Base-by-base conservation (phyloP, 371 early-diverging fungal species). In the Rhizomucor pusillus region DNA sequence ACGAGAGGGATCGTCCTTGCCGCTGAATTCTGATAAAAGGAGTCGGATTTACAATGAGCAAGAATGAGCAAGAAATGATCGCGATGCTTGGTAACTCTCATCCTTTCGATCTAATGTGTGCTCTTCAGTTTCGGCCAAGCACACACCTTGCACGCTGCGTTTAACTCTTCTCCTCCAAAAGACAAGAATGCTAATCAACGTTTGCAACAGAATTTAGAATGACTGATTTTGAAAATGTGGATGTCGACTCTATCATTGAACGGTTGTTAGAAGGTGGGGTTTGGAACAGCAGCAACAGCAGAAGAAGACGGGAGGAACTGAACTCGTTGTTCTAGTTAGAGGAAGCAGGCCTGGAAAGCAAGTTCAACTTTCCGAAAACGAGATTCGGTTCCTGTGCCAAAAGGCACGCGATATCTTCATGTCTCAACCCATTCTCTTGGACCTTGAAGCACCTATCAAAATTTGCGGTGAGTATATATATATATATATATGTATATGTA, bases 391-490 rank as follows among this genome's bases (percentile, higher is more conserved):
- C 33, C 73, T 97, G 43, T 94, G 94, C 71, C 80, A 75, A 9
- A 93, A 89, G 50, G 89, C 93, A 23, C 85, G 93, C 50, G 94
- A 93, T 69, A 90, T 97, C 63, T 95, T 97, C 66, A 80, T 96
- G 66, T 78, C 79, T 50, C 96, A 96, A 73, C 95, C 97, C 22
- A 91, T 90, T 54, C 81, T 98, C 37, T 82, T 95, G 29, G 95
- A 96, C 66, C 75, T 97, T 45, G 90, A 90, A 51, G 94, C 94
- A n/a, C 98, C 97, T 10, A 87, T 97, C 56, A 97, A 95, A 63
- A 90, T 97, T 54, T 93, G 93, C 62, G 95, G 93, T 80, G 57
- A 57, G 72, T 36, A 43, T 46, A 29, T 11, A 35, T 36, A n/a
- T n/a, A n/a, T n/a, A n/a, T n/a, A n/a, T n/a, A n/a, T n/a, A n/a